Base-by-base conservation (phyloP, 1,284 basidiomycete species). In the Moesziomyces globuligerus region DNA sequence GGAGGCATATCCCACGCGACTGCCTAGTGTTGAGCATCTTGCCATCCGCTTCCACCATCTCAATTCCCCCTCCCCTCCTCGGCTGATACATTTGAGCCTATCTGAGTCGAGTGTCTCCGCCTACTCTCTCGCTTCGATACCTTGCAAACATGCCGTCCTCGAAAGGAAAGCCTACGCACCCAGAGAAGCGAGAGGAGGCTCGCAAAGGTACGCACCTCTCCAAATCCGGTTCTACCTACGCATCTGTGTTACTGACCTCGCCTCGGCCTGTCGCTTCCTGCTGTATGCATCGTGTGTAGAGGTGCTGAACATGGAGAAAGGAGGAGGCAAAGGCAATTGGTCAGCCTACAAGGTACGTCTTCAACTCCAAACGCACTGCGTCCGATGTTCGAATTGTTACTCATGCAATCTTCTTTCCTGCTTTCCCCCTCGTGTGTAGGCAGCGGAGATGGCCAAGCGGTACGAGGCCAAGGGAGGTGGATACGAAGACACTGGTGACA, bases 91-190 rank as follows among this genome's bases (percentile, higher is more conserved):
- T n/a, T n/a, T n/a, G n/a, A n/a, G n/a, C n/a, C n/a, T n/a, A n/a
- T n/a, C n/a, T n/a, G n/a, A n/a, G n/a, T n/a, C n/a, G n/a, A n/a
- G n/a, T n/a, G n/a, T n/a, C n/a, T n/a, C n/a, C n/a, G n/a, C n/a
- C n/a, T n/a, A n/a, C n/a, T n/a, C n/a, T n/a, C n/a, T n/a, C n/a
- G n/a, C n/a, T n/a, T 17, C 13, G 32, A 13, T 5, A 17, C 4
- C 4, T 13, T 4, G 11, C 24, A 25, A 48, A 20, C 18, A 84
- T 84, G 83, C 75, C 79, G 42, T 83, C 83, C 18, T 83, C 83
- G 24, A 85, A 85, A 72, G 84, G 84, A 71, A 84, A 84, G 72
- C 84, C 83, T 1, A 84, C 84, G 20, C 82, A 84, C 52, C 83
- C 83, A 20, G 76, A 84, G 75, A 75, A 83, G 48, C 71, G 83